These are phyloP conservation scores for Cichorium intybus DNA, from an alignment of 140 eudicot genomes.

Conservation along the genomic window DNA sequence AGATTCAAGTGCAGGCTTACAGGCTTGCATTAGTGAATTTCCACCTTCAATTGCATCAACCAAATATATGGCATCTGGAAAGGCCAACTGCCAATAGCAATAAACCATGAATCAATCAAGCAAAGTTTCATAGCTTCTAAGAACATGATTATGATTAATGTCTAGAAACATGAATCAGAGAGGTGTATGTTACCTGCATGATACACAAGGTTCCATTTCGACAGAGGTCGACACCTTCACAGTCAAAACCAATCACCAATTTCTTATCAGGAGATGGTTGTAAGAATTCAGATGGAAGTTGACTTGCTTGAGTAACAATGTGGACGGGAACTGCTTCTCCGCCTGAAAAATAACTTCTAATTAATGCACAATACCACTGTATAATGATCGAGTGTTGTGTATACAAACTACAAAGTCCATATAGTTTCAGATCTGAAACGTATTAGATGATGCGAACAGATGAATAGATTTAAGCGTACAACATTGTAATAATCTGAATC, in stretches of 20 bases:
- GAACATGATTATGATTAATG: neutral
- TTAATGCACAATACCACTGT: neutral
- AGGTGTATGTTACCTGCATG: slow-evolving; percentile 62
- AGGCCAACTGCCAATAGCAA: slow-evolving; percentile 65
- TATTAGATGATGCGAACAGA: neutral
- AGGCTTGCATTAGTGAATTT: slow-evolving; percentile 73
- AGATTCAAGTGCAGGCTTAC: slow-evolving; percentile 99
- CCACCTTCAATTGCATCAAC: slow-evolving; percentile 95
- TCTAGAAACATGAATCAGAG: neutral
- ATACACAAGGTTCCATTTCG: slow-evolving; percentile 81
- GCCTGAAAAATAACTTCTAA: slow-evolving; percentile 38
- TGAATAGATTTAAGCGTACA: neutral
- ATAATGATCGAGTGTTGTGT: neutral
- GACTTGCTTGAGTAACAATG: slow-evolving; percentile 69
- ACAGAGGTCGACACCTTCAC: slow-evolving; percentile 97
- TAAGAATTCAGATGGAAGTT: slow-evolving; percentile 79
- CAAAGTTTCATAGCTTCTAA: neutral
- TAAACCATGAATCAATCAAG: neutral
- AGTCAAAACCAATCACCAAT: slow-evolving; percentile 81
- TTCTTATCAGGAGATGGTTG: slow-evolving; percentile 65
- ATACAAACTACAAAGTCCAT: neutral
- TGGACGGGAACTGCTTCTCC: slow-evolving; percentile 63
- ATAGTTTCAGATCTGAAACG: neutral
- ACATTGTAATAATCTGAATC: neutral
- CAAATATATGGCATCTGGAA: slow-evolving; percentile 90